A percentile compares a stretch with the other conserved stretches of the same genome.
These are phyloP conservation scores for Termitomyces titanicus DNA, from an alignment of 768 basidiomycete species.

Conservation along the genomic window DNA sequence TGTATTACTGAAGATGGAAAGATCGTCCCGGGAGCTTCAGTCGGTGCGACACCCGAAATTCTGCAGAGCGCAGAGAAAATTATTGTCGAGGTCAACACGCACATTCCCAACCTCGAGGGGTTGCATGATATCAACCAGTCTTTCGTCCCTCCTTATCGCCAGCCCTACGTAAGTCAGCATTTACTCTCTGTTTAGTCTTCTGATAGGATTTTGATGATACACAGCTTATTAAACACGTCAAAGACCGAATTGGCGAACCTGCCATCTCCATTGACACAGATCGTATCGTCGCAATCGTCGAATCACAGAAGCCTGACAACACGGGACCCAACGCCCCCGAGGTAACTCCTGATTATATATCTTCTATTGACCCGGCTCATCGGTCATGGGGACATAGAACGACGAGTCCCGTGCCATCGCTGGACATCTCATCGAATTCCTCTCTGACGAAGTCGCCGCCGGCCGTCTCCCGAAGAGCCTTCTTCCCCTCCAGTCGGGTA, in stretches of 20 bases:
- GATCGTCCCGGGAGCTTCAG: conserved; percentile 45
- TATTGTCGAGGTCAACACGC: conserved; percentile 48
- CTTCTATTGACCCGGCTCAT: not conserved
- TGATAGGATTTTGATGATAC: not conserved
- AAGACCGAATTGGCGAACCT: conserved; percentile 41
- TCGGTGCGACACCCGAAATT: conserved; percentile 46
- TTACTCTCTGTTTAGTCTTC: not conserved
- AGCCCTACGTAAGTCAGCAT: conserved; percentile 32
- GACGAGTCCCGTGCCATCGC: conserved; percentile 41
- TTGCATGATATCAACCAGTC: conserved; percentile 46
- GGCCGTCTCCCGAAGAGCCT: conserved; percentile 38
- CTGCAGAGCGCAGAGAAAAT: conserved; percentile 45
- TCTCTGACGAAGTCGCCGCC: conserved; percentile 36
- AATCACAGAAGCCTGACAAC: conserved; percentile 39
- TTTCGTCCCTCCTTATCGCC: conserved; percentile 39
- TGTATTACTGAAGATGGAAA: conserved; percentile 45
- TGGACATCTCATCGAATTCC: conserved; percentile 40
- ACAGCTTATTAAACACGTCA: conserved; percentile 40
- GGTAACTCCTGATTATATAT: conserved; percentile 15
- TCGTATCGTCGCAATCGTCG: conserved; percentile 42
- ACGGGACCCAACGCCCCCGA: conserved; percentile 43
- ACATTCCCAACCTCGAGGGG: conserved; percentile 42
- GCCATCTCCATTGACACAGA: conserved; percentile 47
- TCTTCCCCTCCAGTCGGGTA: conserved; percentile 44
- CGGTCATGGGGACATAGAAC: conserved; percentile 19